Evolutionary conservation across 148 eudicot species (phyloP), one percentile per base, ranked within the genome.

Genomic region (Amaranthus hypochondriacus): DNA sequence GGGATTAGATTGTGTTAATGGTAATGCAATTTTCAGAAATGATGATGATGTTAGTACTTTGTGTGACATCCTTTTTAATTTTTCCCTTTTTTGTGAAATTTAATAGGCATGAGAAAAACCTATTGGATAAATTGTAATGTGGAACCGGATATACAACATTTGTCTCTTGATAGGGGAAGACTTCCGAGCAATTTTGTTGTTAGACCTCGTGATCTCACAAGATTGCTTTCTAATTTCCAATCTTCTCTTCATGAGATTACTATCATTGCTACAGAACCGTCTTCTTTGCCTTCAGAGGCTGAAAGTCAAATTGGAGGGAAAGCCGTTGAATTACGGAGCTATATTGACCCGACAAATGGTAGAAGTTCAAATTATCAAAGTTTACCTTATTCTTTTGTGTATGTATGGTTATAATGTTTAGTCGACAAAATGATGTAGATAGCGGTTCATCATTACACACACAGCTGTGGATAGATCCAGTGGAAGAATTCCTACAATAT

Each of bases 171-270:
- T 71, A 84, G 86, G 79, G 89, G 84, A 66, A 89, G 85, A 81
- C 84, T 95, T 61, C 90, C 88, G 3, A 95, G 96, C 86, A 90
- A 73, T 81, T 86, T 95, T 74, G 94, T 90, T 71, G 93, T 95
- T 72, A 86, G 92, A 78, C 99, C 99, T 68, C 99, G 97, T 82
- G 99, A 95, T 84, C 87, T 95, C 72, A 95, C 77, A 82, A 82
- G 93, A 80, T 82, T 95, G 84, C 86, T 95, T 48, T 88, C 90
- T 58, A 95, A 95, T 86, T 95, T 95, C 78, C 99, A 95, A 74
- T 86, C 99, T 71, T 90, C 89, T 64, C 97, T 95, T 82, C 99
- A 95, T 82, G 98, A 95, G 87, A 95, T 95, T 18, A 95, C 98
- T 13, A 66, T 95, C 70, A 88, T 95, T 70, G 93, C 99, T 78